Base-by-base conservation (phyloP, 768 basidiomycete species). In the Tephrocybe sp. region DNA sequence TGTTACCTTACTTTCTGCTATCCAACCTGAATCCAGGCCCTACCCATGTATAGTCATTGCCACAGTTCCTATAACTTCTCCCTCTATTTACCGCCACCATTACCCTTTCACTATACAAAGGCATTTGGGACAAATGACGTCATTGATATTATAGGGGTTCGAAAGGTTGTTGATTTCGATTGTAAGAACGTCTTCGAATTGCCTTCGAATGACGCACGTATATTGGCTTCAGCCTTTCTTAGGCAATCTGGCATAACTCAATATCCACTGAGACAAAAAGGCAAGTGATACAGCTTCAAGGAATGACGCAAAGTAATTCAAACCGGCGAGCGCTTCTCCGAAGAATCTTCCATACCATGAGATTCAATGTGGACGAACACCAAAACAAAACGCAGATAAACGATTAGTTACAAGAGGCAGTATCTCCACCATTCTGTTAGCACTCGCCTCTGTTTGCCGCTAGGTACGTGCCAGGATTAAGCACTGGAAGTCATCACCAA, bases 341-440 rank as follows among this genome's bases (percentile, higher is more conserved):
- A 21, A 20, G 34, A 23, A 37, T 54, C 53, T 15, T 20, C 41
- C 17, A 25, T 28, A 20, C 20, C 48, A 40, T 58, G 58, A 18
- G 60, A 65, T 40, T 63, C 60, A 23, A 64, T 58, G 25, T 63
- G 60, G 12, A 61, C 58, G 26, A 54, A 60, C 28, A 64, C 54
- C 55, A 60, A 49, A 20, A 52, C 5, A 53, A 53, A 23, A 51
- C 10, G 39, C n/a, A n/a, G n/a, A n/a, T n/a, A n/a, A n/a, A 47
- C 40, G 38, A 21, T 50, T 15, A 32, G 8, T 0, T 6, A 21
- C n/a, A n/a, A n/a, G n/a, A 18, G n/a, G 4, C 8, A 3, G 8
- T 5, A 20, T 6, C 14, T 17, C 15, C 15, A 1, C 15, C 10
- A 21, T 11, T 5, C 40, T 4, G 4, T n/a, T 14, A 30, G 3